A percentile compares a stretch with the other conserved stretches of the same genome.
Conservation (phyloP, 2,329 filamentous ascomycete species). For the Fusarium camptoceras region DNA sequence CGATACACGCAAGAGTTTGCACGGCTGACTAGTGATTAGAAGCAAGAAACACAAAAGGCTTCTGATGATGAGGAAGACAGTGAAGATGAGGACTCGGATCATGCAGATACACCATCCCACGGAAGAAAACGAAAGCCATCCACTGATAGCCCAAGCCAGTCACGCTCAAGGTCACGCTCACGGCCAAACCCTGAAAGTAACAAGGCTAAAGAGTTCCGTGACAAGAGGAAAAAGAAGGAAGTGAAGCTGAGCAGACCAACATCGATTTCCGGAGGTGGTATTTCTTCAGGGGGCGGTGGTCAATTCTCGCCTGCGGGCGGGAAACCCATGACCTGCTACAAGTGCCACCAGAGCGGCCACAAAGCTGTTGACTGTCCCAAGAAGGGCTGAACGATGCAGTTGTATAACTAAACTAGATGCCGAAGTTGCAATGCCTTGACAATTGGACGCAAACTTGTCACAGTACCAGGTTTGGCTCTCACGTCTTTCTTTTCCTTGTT, state of each 20-base stretch:
- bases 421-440: background rate
- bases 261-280: conserved; percentile 60
- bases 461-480: conserved; percentile 1
- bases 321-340: conserved; percentile 63
- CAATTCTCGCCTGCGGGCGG: conserved; percentile 39
- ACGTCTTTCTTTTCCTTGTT: background rate
- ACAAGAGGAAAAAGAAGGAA: conserved; percentile 72
- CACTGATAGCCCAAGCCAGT: conserved; percentile 46
- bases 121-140: conserved; percentile 47
- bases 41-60: conserved; percentile 24
- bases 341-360: conserved; percentile 72
- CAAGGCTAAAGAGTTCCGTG: conserved; percentile 63
- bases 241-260: conserved; percentile 72
- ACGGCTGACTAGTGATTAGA: conserved; percentile 35
- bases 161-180: conserved; percentile 50
- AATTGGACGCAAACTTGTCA: background rate
- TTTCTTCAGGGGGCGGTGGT: conserved; percentile 60
- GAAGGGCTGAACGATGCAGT: conserved; percentile 8
- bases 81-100: conserved; percentile 45
- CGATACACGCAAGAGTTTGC: background rate
- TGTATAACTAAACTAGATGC: background rate
- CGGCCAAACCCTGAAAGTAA: conserved; percentile 44
- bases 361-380: conserved; percentile 67
- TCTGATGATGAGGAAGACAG: conserved; percentile 43
- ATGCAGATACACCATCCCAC: conserved; percentile 39